phyloP scores from a whole-genome alignment of 306 rosid species.

The Nissolia schottii region DNA sequence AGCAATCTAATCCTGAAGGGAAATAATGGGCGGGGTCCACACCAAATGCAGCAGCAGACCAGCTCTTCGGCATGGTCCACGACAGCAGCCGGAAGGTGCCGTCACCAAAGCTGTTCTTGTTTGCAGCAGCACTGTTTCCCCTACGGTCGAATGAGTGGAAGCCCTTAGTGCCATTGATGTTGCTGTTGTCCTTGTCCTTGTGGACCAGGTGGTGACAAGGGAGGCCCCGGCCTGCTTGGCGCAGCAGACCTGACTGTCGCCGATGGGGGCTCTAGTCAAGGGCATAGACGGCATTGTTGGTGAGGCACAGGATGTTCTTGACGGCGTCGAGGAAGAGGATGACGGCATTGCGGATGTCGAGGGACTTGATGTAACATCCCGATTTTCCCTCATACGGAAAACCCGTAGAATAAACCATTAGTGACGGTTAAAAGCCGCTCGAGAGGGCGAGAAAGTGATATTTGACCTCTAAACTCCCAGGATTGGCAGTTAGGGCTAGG shows the following conservation, averaged over 20 bases:
- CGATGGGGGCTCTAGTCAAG: slow-evolving; percentile 60
- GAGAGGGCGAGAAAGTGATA: too few relatives aligned
- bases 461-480: too few relatives aligned
- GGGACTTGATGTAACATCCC: too few relatives aligned
- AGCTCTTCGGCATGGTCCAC: slow-evolving; percentile 70
- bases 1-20: slow-evolving; percentile 71
- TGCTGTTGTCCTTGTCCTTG: slow-evolving; percentile 55
- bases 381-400: too few relatives aligned
- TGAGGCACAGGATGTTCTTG: slow-evolving; percentile 62
- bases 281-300: slow-evolving; percentile 66
- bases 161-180: slow-evolving; percentile 54
- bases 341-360: slow-evolving; percentile 86
- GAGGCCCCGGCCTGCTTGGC: slow-evolving; percentile 72
- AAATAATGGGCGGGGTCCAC: slow-evolving; percentile 75
- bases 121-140: background rate
- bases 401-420: too few relatives aligned
- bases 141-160: slow-evolving; percentile 72
- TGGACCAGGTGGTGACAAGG: slow-evolving; percentile 42
- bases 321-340: slow-evolving; percentile 66
- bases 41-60: slow-evolving; percentile 77
- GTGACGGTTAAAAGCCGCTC: too few relatives aligned
- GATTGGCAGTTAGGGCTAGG: too few relatives aligned
- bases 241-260: slow-evolving; percentile 81
- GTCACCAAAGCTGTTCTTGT: slow-evolving; percentile 35
- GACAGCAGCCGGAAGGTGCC: slow-evolving; percentile 47